Percentiles rank a stretch among this genome's conserved stretches.
Evolutionary conservation across 345 rosid species (phyloP).

Genomic region (Erodium maritimum): DNA sequence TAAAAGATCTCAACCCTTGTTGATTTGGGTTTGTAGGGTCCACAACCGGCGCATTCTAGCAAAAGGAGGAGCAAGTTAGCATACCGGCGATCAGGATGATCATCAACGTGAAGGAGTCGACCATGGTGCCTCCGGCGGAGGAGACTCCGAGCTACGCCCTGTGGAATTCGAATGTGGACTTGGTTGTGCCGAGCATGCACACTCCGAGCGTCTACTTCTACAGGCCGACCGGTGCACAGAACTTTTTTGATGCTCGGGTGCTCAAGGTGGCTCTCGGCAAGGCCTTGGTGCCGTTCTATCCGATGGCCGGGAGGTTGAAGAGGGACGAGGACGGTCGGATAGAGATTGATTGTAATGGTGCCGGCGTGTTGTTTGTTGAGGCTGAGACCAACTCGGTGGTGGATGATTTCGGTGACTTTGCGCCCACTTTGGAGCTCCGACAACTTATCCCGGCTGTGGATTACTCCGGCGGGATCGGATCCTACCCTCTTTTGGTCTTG

Average conservation of each 20-base stretch:
- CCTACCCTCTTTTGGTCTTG: constrained; percentile 72
- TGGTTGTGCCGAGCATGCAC: constrained; percentile 83
- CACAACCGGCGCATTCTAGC: no score
- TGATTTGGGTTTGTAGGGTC: no score
- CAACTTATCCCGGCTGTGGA: constrained; percentile 83
- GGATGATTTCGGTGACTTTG: constrained; percentile 82
- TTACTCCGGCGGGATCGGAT: constrained; percentile 60
- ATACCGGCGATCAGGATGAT: no score
- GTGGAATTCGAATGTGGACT: constrained; percentile 88
- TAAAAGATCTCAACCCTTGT: no score
- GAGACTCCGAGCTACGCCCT: constrained; percentile 44
- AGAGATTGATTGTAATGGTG: constrained; percentile 79
- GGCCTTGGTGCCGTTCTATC: constrained; percentile 80
- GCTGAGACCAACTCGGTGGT: constrained; percentile 56
- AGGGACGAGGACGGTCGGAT: constrained; percentile 52
- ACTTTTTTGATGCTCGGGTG: constrained; percentile 53
- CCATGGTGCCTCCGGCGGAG: constrained; percentile 61
- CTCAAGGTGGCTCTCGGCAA: constrained; percentile 59
- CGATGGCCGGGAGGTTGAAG: constrained; percentile 66
- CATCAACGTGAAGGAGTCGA: constrained; percentile 51
- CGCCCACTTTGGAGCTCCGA: constrained; percentile 69
- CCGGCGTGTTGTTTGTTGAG: constrained; percentile 72
- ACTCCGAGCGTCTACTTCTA: constrained; percentile 94
- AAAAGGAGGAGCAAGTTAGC: no score
- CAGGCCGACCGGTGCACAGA: constrained; percentile 44